Evolutionary conservation across 2,329 filamentous ascomycete genomes (phyloP).

Genomic region (Hypoxylon sp.): DNA sequence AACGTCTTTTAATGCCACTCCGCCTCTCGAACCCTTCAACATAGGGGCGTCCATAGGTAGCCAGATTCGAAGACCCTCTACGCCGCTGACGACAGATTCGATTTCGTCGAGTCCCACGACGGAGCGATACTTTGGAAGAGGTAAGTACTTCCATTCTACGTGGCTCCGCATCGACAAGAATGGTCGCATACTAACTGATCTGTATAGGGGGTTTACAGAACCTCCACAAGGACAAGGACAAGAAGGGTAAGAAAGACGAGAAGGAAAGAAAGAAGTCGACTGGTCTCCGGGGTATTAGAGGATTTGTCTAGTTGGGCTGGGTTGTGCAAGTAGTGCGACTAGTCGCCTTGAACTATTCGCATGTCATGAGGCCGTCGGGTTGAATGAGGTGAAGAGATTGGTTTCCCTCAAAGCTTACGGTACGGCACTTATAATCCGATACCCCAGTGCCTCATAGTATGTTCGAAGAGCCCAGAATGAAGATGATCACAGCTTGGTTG

Average conservation of each 20-base stretch:
- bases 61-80: constrained; percentile 52
- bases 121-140: constrained; percentile 61
- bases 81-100: constrained; percentile 53
- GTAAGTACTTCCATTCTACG: constrained; percentile 59
- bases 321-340: neutral
- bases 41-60: constrained; percentile 43
- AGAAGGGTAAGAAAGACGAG: constrained; percentile 64
- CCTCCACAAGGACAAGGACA: constrained; percentile 56
- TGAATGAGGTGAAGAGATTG: neutral
- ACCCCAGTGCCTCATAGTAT: neutral
- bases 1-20: constrained; percentile 58
- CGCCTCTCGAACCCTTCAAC: constrained; percentile 54
- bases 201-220: constrained; percentile 61
- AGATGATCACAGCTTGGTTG: neutral
- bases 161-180: constrained; percentile 36
- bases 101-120: constrained; percentile 50
- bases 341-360: neutral
- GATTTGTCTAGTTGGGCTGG: constrained; percentile 47
- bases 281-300: constrained; percentile 55
- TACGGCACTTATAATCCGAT: constrained; percentile 4
- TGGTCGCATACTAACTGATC: constrained; percentile 53
- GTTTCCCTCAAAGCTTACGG: constrained; percentile 5
- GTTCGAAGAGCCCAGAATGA: neutral
- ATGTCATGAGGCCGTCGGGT: neutral
- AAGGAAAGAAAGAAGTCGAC: constrained; percentile 56